Conservation (phyloP, 2,329 filamentous ascomycete genomes). For the Diaporthe capsici region DNA sequence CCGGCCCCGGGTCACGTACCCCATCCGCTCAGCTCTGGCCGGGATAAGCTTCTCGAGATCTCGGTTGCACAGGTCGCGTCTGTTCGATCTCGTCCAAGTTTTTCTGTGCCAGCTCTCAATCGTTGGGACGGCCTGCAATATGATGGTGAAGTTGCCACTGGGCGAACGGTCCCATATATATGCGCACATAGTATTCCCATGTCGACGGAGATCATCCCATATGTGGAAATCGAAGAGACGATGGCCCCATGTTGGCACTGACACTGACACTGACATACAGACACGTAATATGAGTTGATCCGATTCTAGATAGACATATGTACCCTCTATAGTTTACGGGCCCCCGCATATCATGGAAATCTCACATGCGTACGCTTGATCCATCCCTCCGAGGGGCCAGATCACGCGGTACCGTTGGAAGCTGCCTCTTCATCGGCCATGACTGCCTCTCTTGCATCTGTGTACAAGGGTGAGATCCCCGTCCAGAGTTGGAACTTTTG, state of each 20-base stretch:
- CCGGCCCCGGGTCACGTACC: conserved; percentile 7
- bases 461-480: conserved; percentile 81
- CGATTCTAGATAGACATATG: not conserved
- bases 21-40: not conserved
- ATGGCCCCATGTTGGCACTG: not conserved
- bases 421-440: conserved; percentile 54
- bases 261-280: conserved; percentile 14
- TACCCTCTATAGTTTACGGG: conserved; percentile 6
- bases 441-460: conserved; percentile 75
- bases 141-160: not conserved
- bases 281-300: conserved; percentile 6
- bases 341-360: not conserved
- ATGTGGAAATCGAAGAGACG: conserved; percentile 7
- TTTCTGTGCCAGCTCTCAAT: not conserved
- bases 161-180: conserved; percentile 27
- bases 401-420: conserved; percentile 13
- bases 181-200: not conserved
- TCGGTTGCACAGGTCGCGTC: conserved; percentile 1
- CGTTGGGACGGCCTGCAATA: conserved; percentile 11
- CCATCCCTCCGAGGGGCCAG: not conserved
- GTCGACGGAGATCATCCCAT: conserved; percentile 18
- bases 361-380: conserved; percentile 4
- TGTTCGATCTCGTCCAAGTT: conserved; percentile 23
- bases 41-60: conserved; percentile 23
- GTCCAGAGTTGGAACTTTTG: conserved; percentile 86